These are phyloP conservation scores for Tubosaeta brunneosetosa DNA, from an alignment of 768 basidiomycete species.

Conservation along the genomic window DNA sequence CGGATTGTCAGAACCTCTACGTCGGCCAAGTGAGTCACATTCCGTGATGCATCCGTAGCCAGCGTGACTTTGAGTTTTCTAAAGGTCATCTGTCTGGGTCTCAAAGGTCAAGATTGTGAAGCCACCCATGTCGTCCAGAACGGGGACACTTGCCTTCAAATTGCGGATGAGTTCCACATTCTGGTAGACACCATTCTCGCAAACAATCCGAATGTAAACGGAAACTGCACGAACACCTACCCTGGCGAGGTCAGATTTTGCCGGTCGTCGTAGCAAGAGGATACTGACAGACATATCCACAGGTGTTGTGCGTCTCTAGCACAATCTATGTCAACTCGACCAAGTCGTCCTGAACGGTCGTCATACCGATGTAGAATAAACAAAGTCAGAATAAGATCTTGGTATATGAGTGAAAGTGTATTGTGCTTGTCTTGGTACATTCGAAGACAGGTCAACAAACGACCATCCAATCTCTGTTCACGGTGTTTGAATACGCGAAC, in stretches of 20 bases:
- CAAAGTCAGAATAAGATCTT: background rate
- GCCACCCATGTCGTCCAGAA: slow-evolving; percentile 42
- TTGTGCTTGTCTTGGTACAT: background rate
- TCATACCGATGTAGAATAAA: background rate
- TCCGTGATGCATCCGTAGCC: background rate
- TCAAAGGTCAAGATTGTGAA: slow-evolving; percentile 51
- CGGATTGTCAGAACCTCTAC: slow-evolving; percentile 51
- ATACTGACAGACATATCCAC: background rate
- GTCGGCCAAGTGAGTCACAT: slow-evolving; percentile 39
- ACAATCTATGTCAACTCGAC: slow-evolving; percentile 22
- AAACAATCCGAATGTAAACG: slow-evolving; percentile 65
- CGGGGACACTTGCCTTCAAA: slow-evolving; percentile 48
- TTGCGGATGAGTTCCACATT: slow-evolving; percentile 41
- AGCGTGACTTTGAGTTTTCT: background rate
- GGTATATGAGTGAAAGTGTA: background rate
- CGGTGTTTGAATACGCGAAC: background rate
- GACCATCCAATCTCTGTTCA: background rate
- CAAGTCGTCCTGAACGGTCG: slow-evolving; percentile 2
- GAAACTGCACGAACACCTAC: slow-evolving; percentile 51
- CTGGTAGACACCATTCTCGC: slow-evolving; percentile 41
- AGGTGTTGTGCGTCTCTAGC: slow-evolving; percentile 27
- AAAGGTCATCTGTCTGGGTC: slow-evolving; percentile 50
- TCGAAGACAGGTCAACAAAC: background rate
- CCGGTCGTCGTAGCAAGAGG: background rate
- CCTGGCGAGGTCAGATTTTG: slow-evolving; percentile 46